Evolutionary conservation across 2,329 filamentous ascomycete species (phyloP), one percentile per base, ranked within the genome.

Genomic region (Talaromyces rugulosus): DNA sequence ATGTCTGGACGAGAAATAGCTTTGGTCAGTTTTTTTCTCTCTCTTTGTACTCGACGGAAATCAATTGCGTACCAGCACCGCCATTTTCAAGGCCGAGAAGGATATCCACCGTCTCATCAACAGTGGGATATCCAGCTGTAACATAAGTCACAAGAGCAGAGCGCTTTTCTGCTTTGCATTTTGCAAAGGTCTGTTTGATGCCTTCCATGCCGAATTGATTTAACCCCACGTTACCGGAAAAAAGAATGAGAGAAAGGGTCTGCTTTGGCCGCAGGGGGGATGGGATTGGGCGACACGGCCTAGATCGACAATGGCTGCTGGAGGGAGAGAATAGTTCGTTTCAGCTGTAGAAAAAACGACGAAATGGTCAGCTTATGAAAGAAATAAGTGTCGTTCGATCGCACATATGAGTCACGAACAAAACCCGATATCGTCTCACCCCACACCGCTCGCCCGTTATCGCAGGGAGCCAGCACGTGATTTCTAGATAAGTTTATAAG

Each of bases 141-240:
- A 97, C 92, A 83, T 99, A 99, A 31, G 93, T 93, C 66, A 99
- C 91, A 65, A 99, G 84, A 57, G 95, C 94, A 67, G 91, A 82
- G 85, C 95, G 75, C 66, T 71, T 78, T 68, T 86, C 82, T 67
- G 78, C 74, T 71, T 84, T 85, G 77, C 83, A 85, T 75, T 78
- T 78, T 59, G 82, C 82, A 69, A 87, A 87, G 4, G 82, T 82
- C 62, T 77, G 70, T 71, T 84, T 85, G 64, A 87, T 81, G 42
- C 74, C 77, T 60, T 86, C 83, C 80, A 82, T 82, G 60, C 54
- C 63, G 63, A 61, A 59, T 36, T 36, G n/a, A 7, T n/a, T 23
- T 18, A 28, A 58, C 57, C 56, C 51, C 56, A 33, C 61, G 56
- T 36, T 31, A 47, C 44, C 44, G 18, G 6, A 5, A 9, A 47